Conservation (phyloP, 805 yeast genomes). For the Metschnikowia bowlesiae region DNA sequence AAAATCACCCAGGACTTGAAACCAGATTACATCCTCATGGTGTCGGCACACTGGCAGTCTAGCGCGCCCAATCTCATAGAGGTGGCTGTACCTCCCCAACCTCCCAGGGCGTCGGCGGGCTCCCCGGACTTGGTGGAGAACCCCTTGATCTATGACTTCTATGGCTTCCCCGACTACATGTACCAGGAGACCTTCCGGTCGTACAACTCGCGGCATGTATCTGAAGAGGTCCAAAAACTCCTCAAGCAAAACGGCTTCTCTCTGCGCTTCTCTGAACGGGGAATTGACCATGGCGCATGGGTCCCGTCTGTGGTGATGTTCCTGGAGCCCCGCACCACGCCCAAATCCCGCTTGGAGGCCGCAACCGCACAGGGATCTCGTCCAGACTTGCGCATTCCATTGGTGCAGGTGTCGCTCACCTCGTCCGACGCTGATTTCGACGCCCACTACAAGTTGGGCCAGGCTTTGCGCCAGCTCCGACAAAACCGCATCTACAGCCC, state of each 20-base stretch:
- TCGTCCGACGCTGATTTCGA: conserved; percentile 36
- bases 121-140: conserved; percentile 36
- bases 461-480: conserved; percentile 48
- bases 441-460: conserved; percentile 51
- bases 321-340: conserved; percentile 20
- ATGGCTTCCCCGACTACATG: conserved; percentile 64
- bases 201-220: conserved; percentile 37
- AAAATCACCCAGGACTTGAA: conserved; percentile 45
- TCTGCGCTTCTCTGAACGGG: conserved; percentile 48
- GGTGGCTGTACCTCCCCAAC: conserved; percentile 40
- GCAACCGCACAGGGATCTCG: not conserved
- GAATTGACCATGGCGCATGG: conserved; percentile 83
- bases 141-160: conserved; percentile 66
- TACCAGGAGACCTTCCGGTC: conserved; percentile 61
- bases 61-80: conserved; percentile 38
- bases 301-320: conserved; percentile 75
- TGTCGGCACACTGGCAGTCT: conserved; percentile 80
- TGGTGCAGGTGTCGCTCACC: conserved; percentile 50
- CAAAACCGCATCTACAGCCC: conserved; percentile 34
- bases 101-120: not conserved
- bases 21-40: conserved; percentile 62
- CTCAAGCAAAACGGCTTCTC: conserved; percentile 42
- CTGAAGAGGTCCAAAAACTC: conserved; percentile 40
- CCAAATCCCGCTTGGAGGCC: not conserved
- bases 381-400: conserved; percentile 43